Conservation (phyloP, 1,284 basidiomycete genomes). For the Ganoderma lingzhi region DNA sequence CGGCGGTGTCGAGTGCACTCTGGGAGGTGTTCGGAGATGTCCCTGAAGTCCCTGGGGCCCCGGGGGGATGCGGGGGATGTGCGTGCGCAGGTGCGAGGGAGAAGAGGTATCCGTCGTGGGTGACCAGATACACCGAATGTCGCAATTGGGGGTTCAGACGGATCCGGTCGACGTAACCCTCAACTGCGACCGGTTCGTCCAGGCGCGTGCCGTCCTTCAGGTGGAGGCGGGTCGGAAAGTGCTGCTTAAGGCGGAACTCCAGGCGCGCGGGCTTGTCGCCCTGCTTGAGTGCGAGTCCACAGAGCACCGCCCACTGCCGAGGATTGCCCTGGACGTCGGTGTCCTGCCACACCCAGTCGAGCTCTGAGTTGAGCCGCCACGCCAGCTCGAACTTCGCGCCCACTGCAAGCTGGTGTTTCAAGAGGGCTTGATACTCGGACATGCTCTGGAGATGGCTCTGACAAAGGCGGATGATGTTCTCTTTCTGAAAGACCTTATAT, state of each 20-base stretch:
- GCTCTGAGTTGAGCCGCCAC: conserved; percentile 74
- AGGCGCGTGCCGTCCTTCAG: conserved; percentile 63
- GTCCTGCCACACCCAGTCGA: conserved; percentile 86
- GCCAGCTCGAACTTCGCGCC: conserved; percentile 77
- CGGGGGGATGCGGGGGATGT: conserved; percentile 75
- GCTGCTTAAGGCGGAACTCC: conserved; percentile 77
- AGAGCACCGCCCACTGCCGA: conserved; percentile 79
- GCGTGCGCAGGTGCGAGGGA: conserved; percentile 60
- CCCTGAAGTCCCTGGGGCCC: conserved; percentile 48
- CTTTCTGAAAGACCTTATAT: conserved; percentile 59
- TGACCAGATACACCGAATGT: conserved; percentile 73
- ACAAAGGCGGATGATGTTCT: conserved; percentile 69
- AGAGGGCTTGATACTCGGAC: conserved; percentile 68
- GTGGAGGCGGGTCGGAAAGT: conserved; percentile 64
- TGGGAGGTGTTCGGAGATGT: neutral
- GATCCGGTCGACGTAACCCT: conserved; percentile 83
- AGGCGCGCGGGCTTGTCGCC: conserved; percentile 62
- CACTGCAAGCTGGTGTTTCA: conserved; percentile 58
- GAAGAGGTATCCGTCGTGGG: conserved; percentile 81
- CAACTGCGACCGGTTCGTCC: conserved; percentile 77
- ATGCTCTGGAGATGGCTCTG: conserved; percentile 58
- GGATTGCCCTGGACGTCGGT: conserved; percentile 65
- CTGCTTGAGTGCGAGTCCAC: conserved; percentile 74
- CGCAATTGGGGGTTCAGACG: conserved; percentile 66
- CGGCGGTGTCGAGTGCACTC: conserved; percentile 34